A percentile compares a stretch with the other conserved stretches of the same genome.
phyloP scores from a whole-genome alignment of 306 rosid species.

The Arachis stenosperma region DNA sequence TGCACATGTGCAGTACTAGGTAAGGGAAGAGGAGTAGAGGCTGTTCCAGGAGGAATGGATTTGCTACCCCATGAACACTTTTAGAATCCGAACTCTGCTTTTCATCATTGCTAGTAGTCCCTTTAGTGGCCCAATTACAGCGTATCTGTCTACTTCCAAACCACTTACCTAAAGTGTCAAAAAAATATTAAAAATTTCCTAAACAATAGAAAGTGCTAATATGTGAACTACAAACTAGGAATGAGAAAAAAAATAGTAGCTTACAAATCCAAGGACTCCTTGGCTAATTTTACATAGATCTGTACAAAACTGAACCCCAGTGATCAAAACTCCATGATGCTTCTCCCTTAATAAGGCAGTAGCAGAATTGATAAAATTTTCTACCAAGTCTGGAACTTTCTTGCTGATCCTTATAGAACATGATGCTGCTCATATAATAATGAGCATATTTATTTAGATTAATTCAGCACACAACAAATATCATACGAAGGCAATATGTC shows the following conservation, averaged over 20 bases:
- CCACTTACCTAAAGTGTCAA: slow-evolving; percentile 72
- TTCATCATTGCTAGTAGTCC: slow-evolving; percentile 69
- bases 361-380: slow-evolving; percentile 89
- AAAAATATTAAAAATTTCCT: background rate
- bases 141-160: slow-evolving; percentile 93
- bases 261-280: slow-evolving; percentile 48
- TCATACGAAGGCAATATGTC: no score
- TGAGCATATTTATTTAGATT: slow-evolving; percentile 38
- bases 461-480: no score
- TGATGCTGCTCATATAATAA: slow-evolving; percentile 80
- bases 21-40: slow-evolving; percentile 76
- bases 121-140: slow-evolving; percentile 95
- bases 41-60: slow-evolving; percentile 85
- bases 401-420: slow-evolving; percentile 90
- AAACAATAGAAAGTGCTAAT: slow-evolving; percentile 9
- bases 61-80: slow-evolving; percentile 96
- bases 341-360: slow-evolving; percentile 90
- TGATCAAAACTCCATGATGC: slow-evolving; percentile 95
- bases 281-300: slow-evolving; percentile 84
- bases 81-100: slow-evolving; percentile 65
- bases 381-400: slow-evolving; percentile 98
- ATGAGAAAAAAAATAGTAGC: background rate
- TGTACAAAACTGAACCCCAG: slow-evolving; percentile 96
- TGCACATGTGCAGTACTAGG: slow-evolving; percentile 59
- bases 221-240: background rate